Evolutionary conservation across 176 grass and related monocot genomes (phyloP).

Genomic region (Juncus effusus): DNA sequence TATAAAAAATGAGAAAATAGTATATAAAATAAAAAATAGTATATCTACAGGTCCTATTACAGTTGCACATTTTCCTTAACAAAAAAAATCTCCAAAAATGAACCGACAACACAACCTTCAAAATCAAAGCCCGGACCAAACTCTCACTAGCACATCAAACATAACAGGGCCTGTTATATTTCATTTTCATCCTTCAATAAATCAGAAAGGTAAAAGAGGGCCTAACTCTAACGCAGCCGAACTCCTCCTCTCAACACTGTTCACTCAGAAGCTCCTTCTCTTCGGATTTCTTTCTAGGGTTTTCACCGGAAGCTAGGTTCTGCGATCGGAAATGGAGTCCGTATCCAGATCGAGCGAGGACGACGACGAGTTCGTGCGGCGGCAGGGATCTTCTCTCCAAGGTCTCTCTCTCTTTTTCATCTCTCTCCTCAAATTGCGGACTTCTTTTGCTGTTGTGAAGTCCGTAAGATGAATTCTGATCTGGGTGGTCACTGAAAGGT

Average conservation of each 20-base stretch:
- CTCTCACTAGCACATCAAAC: too few species aligned
- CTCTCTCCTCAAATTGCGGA: conserved; percentile 8
- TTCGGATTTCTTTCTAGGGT: conserved; percentile 26
- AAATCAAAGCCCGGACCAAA: too few species aligned
- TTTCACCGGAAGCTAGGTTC: conserved; percentile 10
- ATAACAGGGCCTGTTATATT: too few species aligned
- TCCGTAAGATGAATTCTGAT: conserved; percentile 3
- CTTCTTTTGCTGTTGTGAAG: conserved; percentile 4
- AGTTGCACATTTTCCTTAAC: too few species aligned
- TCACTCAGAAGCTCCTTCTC: neutral
- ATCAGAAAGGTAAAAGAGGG: too few species aligned
- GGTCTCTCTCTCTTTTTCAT: conserved; percentile 3
- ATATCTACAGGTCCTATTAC: too few species aligned
- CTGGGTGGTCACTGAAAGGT: neutral
- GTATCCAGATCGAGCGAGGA: conserved; percentile 31
- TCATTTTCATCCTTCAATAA: too few species aligned
- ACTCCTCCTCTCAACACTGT: neutral
- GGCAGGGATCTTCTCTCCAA: conserved; percentile 23
- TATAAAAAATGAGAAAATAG: too few species aligned
- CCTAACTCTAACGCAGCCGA: too few species aligned
- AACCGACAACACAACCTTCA: too few species aligned
- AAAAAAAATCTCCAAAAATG: too few species aligned
- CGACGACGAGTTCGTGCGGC: conserved; percentile 23
- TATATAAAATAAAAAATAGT: too few species aligned
- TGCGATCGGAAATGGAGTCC: conserved; percentile 19